Evolutionary conservation across 2,329 filamentous ascomycete species (phyloP), one percentile per base, ranked within the genome.

Genomic region (Colletotrichum trifolii): DNA sequence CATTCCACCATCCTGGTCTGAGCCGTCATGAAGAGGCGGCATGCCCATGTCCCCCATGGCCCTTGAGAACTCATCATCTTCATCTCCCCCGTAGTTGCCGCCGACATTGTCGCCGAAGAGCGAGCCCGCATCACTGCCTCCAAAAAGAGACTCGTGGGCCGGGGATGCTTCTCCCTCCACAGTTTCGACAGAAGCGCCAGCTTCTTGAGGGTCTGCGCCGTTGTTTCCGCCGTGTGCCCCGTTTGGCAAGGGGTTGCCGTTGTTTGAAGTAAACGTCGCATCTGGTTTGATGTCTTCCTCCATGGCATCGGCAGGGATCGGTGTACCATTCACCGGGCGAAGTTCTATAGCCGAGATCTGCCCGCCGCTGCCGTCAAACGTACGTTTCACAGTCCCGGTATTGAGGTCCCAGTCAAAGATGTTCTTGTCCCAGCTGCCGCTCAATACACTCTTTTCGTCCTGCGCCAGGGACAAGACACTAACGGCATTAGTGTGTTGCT

Each of bases 401-500:
- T 98, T 93, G 34, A 99, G 78, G 75, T 98, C 96, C 96, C 96
- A 99, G 74, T 98, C 94, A 57, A 94, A 87, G 1, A 98, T 90
- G 15, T 87, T 91, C 79, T 97, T 98, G 77, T 99, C 96, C 96
- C 96, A 99, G 75, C 94, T 95, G 4, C 96, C 96, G 39, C 94
- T 97, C 8, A 99, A 78, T 4, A 98, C 87, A 43, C 91, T 94
- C 72, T 86, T 90, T 79, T 99, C 96, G 70, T 98, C 94, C 6
- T 91, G 88, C 0, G 92, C 88, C 11, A 99, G 81, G 9, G 87
- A 90, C 64, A 99, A 79, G 6, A 96, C 93, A 17, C 94, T 97
- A 15, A 99, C 96, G 0, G 96, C 95, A 50, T 94, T 97, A 2
- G 89, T 93, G 75, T 99, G 96, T 69, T 91, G 88, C 67, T 91